Base-by-base conservation (phyloP, 225 moss, liverwort and hornwort species). In the Physcomitrium patens region DNA sequence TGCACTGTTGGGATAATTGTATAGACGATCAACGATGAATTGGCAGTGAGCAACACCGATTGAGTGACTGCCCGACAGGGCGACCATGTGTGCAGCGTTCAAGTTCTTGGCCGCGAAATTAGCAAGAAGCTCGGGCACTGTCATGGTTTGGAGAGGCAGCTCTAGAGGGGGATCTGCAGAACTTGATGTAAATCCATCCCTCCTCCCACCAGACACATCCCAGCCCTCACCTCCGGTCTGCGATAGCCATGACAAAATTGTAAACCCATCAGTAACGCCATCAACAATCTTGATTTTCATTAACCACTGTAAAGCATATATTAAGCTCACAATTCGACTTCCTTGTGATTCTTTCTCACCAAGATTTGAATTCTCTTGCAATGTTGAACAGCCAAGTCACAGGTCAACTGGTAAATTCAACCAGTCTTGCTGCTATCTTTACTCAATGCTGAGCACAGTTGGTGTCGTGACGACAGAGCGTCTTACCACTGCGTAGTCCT, bases 11-110 rank as follows among this genome's bases (percentile, higher is more conserved):
- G 17, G 31, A 37, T 37, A 67, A 4, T 9, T 49, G 49, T 67
- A 50, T 22, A 50, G 47, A 49, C 48, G 48, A 49, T 49, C 48
- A 49, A 15, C 48, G 48, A 49, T 15, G 48, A 49, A 15, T 11
- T 49, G 11, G 48, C 76, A 80, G 60, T 76, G 80, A 7, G 71
- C 76, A 8, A 5, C 44, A 26, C 76, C 76, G 22, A 80, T 65
- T 51, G 51, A 70, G 65, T 80, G 80, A 19, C 79, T 80, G 0
- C 79, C 86, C 26, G 86, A 83, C 1, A 86, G 80, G 50, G 69
- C 57, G 19, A 86, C 82, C 83, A 86, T 80, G 46, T 86, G 79
- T n/a, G 63, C 76, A 14, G 68, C 76, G 63, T 26, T 63, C 10
- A 78, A 70, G 14, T 54, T 54, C 31, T 47, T 55, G 28, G 24